A percentile compares a stretch with the other conserved stretches of the same genome.
phyloP scores from a whole-genome alignment of 305 asterid species.

The Rubia tinctorum region DNA sequence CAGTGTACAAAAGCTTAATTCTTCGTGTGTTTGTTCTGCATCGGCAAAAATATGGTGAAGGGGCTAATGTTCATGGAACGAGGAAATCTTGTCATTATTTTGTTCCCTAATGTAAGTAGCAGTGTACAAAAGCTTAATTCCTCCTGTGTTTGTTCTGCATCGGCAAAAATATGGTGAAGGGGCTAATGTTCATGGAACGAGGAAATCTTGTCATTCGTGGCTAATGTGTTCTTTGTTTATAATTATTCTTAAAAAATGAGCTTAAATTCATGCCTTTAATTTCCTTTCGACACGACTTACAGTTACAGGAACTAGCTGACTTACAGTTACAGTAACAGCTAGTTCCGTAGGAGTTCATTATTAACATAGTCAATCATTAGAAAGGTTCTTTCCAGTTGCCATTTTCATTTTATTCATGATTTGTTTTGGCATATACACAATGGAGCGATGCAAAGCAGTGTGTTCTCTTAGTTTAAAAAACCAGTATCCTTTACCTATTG shows the following conservation, averaged over 20 bases:
- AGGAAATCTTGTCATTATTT: too few species aligned
- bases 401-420: neutral
- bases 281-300: neutral
- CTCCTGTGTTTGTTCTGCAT: neutral
- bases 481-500: neutral
- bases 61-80: neutral
- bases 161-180: neutral
- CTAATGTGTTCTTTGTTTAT: neutral
- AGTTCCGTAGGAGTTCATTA: neutral
- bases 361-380: too few species aligned
- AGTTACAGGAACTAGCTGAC: too few species aligned
- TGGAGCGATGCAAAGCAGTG: neutral
- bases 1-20: neutral
- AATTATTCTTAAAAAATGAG: neutral
- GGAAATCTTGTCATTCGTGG: neutral
- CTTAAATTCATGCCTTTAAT: neutral
- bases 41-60: neutral
- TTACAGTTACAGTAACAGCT: too few species aligned
- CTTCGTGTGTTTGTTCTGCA: neutral
- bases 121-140: neutral
- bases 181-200: neutral
- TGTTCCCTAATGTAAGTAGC: neutral
- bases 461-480: neutral
- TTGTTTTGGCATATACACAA: neutral
- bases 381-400: neutral